A percentile compares a stretch with the other conserved stretches of the same genome.
These are phyloP conservation scores for Rhynchospora breviuscula DNA, from an alignment of 176 grass and related monocot genomes.

Conservation along the genomic window DNA sequence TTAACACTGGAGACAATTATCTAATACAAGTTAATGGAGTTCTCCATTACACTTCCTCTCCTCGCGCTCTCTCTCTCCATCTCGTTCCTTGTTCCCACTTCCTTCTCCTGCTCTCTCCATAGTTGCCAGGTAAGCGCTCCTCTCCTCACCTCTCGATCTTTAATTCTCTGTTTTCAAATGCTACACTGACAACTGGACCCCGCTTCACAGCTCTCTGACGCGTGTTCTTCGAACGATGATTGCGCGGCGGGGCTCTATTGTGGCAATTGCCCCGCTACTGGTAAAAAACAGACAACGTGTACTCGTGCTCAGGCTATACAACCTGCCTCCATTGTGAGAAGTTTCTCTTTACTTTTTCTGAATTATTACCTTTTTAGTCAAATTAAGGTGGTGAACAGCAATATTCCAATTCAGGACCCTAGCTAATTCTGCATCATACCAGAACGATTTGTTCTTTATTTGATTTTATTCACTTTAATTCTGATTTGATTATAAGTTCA, in stretches of 20 bases:
- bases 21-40: neutral
- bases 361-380: neutral
- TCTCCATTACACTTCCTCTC: neutral
- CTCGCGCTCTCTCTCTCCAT: neutral
- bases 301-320: constrained; percentile 68
- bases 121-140: neutral
- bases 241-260: constrained; percentile 72
- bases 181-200: neutral
- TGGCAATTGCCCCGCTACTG: constrained; percentile 68
- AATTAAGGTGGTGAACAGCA: neutral
- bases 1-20: neutral
- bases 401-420: neutral
- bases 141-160: neutral
- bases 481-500: neutral
- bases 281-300: constrained; percentile 47
- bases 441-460: neutral
- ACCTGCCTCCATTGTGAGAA: constrained; percentile 64
- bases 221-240: constrained; percentile 63
- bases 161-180: neutral
- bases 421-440: neutral
- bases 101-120: neutral
- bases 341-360: neutral
- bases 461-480: neutral
- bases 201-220: neutral
- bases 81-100: neutral